phyloP scores from a whole-genome alignment of 305 asterid genomes.

The Ajuga reptans region DNA sequence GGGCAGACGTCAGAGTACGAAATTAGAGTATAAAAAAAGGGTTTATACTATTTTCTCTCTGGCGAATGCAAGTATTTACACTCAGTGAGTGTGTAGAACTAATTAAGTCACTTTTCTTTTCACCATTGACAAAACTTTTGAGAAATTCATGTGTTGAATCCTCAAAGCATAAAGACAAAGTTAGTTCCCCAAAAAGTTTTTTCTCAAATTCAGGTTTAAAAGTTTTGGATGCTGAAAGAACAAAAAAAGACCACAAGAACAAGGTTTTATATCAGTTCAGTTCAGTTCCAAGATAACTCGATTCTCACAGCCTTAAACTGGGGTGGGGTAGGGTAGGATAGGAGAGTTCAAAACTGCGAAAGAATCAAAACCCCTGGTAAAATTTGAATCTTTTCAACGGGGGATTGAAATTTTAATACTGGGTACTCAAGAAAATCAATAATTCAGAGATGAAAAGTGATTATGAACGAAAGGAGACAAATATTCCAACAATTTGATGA shows the following conservation, averaged over 20 bases:
- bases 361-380: background rate
- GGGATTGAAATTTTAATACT: background rate
- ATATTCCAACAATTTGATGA: background rate
- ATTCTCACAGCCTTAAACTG: background rate
- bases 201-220: background rate
- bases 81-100: slow-evolving; percentile 2
- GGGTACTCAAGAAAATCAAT: background rate
- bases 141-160: slow-evolving; percentile 1
- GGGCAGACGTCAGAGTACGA: slow-evolving; percentile 12
- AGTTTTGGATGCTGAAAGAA: background rate
- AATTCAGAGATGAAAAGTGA: background rate
- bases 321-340: background rate
- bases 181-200: background rate
- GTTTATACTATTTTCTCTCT: background rate
- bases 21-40: slow-evolving; percentile 11
- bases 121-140: background rate
- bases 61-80: too few species aligned
- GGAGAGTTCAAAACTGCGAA: background rate
- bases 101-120: slow-evolving; percentile 14
- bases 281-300: slow-evolving; percentile 1
- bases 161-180: slow-evolving; percentile 13
- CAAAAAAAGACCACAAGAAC: background rate
- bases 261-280: background rate
- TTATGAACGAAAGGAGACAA: slow-evolving; percentile 1
- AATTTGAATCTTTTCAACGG: slow-evolving; percentile 18